A percentile compares a stretch with the other conserved stretches of the same genome.
Conservation (phyloP, 2,329 filamentous ascomycete genomes). For the Blastomyces gilchristii region DNA sequence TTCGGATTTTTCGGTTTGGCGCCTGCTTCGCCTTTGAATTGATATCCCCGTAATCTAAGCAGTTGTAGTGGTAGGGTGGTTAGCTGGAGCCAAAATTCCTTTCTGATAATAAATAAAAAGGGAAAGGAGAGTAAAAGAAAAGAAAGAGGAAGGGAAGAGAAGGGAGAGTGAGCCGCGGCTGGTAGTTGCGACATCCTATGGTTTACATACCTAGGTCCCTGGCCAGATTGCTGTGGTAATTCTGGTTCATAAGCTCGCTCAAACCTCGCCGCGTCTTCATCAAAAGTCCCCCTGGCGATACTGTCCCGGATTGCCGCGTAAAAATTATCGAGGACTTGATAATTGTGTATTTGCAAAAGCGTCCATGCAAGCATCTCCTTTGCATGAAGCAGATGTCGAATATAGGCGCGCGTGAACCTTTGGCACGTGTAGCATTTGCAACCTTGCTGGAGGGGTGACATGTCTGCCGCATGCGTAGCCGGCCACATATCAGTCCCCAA, state of each 20-base stretch:
- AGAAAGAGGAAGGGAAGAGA: neutral
- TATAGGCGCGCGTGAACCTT: conserved; percentile 72
- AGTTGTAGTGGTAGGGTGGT: neutral
- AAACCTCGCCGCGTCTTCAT: conserved; percentile 50
- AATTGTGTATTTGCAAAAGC: conserved; percentile 85
- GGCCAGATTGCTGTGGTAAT: conserved; percentile 63
- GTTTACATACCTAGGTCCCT: conserved; percentile 54
- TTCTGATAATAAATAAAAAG: neutral
- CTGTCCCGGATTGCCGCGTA: conserved; percentile 59
- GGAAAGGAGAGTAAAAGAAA: neutral
- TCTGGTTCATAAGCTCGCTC: conserved; percentile 56
- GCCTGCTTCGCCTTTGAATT: conserved; percentile 60
- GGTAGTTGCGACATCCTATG: neutral
- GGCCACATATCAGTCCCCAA: conserved; percentile 75
- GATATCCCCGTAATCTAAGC: conserved; percentile 60
- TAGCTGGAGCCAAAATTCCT: neutral
- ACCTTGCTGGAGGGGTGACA: conserved; percentile 49
- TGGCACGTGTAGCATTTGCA: conserved; percentile 79
- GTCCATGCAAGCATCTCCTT: conserved; percentile 98
- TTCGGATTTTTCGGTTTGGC: conserved; percentile 56
- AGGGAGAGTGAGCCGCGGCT: neutral
- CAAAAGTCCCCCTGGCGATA: conserved; percentile 48
- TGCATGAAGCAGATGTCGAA: conserved; percentile 77
- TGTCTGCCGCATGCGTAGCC: conserved; percentile 48
- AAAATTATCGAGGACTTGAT: conserved; percentile 60